Evolutionary conservation across 108 stramenopile species (phyloP).

Genomic region (Cyclotella distinguenda): DNA sequence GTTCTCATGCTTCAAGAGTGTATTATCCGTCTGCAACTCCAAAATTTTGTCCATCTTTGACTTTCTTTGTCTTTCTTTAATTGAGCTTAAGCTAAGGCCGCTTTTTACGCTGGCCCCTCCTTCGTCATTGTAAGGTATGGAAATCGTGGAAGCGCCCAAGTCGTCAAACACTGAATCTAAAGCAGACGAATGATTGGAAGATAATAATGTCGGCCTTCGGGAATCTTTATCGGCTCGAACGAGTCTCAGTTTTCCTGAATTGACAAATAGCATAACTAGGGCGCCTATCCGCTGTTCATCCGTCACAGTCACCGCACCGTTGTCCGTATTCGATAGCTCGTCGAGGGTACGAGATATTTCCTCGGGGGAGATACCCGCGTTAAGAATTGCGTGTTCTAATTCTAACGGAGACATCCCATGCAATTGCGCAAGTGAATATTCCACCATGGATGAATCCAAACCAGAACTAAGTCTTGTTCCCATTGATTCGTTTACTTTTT

Average conservation of each 20-base stretch:
- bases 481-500: neutral
- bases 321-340: neutral
- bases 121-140: constrained; percentile 2
- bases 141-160: neutral
- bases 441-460: constrained; percentile 7
- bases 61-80: constrained; percentile 16
- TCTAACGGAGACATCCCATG: constrained; percentile 25
- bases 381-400: constrained; percentile 15
- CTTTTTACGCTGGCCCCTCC: constrained; percentile 23
- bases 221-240: constrained; percentile 4
- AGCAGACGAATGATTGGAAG: neutral
- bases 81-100: neutral
- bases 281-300: constrained; percentile 16
- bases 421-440: constrained; percentile 36
- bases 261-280: constrained; percentile 30
- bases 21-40: constrained; percentile 33
- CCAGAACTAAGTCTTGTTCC: neutral
- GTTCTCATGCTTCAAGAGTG: constrained; percentile 26
- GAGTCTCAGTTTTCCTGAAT: constrained; percentile 35
- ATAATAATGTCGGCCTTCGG: neutral
- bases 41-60: constrained; percentile 37
- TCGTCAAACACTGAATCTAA: neutral
- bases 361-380: constrained; percentile 26
- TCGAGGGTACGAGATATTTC: constrained; percentile 8
- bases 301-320: neutral